Conservation (phyloP, 2,329 filamentous ascomycete species). For the Xylaria digitata region DNA sequence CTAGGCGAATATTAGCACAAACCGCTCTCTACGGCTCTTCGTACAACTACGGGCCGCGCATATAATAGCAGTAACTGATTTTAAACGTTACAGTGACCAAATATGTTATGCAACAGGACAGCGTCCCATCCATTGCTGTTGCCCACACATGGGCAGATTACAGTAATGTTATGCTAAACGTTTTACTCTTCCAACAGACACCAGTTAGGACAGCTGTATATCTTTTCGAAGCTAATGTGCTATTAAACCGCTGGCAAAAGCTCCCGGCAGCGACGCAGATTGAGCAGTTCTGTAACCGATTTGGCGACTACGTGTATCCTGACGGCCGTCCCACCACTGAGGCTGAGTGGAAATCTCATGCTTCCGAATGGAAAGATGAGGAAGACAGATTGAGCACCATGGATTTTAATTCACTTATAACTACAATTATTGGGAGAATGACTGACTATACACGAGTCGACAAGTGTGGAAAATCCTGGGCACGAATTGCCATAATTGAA, state of each 20-base stretch:
- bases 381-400: no score
- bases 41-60: neutral
- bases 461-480: neutral
- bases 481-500: neutral
- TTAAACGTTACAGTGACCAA: neutral
- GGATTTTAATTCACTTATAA: no score
- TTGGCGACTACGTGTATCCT: neutral
- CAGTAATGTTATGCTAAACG: neutral
- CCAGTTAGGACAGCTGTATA: no score
- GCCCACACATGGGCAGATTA: conserved; percentile 6
- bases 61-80: neutral
- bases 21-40: neutral
- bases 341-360: neutral
- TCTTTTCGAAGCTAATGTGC: neutral
- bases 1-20: neutral
- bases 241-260: neutral
- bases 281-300: conserved; percentile 5
- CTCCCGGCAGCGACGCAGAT: no score
- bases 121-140: neutral
- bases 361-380: no score
- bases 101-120: neutral
- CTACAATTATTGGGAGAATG: no score
- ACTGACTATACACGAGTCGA: no score
- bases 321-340: neutral
- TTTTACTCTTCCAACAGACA: neutral